phyloP scores from a whole-genome alignment of 2,329 filamentous ascomycete species.

The Neoarthrinium moseri region DNA sequence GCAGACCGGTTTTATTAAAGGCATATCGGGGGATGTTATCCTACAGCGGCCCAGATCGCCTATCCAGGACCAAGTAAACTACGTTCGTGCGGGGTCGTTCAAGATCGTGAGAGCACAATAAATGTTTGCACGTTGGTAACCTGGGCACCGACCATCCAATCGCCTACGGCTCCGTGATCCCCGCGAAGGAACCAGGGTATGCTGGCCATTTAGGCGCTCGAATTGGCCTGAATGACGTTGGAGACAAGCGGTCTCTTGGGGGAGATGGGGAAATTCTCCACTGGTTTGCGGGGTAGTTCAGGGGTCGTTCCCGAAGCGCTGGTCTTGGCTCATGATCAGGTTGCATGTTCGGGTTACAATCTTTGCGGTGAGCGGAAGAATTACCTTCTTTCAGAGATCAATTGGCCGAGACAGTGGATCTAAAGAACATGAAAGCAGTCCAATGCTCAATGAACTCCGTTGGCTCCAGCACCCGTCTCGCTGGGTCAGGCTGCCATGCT shows the following conservation, averaged over 20 bases:
- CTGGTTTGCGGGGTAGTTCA: not conserved
- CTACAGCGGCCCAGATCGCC: not conserved
- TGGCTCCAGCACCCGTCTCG: no score
- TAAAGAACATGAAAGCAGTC: no score
- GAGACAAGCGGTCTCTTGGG: not conserved
- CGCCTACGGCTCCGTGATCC: constrained; percentile 7
- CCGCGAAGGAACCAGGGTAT: not conserved
- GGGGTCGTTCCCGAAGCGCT: no score
- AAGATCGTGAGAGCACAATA: constrained; percentile 5
- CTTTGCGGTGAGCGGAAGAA: no score
- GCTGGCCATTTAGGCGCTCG: constrained; percentile 3
- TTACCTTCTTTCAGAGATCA: no score
- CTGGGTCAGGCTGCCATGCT: no score
- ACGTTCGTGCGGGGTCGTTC: not conserved
- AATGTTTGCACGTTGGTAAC: not conserved
- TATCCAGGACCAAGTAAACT: no score
- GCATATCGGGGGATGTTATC: not conserved
- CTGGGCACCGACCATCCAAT: not conserved
- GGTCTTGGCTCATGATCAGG: no score
- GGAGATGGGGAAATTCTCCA: not conserved
- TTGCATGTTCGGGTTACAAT: no score
- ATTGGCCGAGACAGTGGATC: no score
- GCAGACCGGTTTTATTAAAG: not conserved
- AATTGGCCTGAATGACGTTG: constrained; percentile 7
- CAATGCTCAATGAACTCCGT: no score